Conservation (phyloP, 192 early-diverging fungal genomes). For the Linnemannia zychae region DNA sequence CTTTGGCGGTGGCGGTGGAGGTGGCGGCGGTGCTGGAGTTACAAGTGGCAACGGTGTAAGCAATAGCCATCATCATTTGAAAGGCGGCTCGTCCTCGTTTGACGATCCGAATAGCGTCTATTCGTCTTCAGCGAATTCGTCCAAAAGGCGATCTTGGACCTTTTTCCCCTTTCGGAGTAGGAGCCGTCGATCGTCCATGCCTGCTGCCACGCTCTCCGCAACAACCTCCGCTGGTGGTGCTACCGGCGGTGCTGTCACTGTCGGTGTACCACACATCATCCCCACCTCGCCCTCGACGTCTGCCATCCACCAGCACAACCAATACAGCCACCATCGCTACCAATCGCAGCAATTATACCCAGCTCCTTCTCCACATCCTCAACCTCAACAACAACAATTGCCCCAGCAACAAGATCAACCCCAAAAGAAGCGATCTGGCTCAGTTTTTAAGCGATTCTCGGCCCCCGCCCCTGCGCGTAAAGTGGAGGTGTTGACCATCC, state of each 20-base stretch:
- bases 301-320: neutral
- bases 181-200: conserved; percentile 22
- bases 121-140: neutral
- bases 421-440: conserved; percentile 5
- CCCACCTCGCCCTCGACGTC: neutral
- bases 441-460: neutral
- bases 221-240: neutral
- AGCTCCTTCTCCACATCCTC: neutral
- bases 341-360: conserved; percentile 3
- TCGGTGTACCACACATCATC: neutral
- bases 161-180: conserved; percentile 23
- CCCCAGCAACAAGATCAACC: neutral
- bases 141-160: conserved; percentile 34
- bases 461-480: neutral
- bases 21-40: conserved; percentile 5
- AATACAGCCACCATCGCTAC: neutral
- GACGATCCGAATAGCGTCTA: neutral
- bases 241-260: too few species aligned
- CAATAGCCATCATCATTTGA: conserved; percentile 10
- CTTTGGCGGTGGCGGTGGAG: neutral
- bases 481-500: conserved; percentile 1
- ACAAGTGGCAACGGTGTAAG: conserved; percentile 13
- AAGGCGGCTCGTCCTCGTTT: conserved; percentile 1
- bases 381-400: neutral
- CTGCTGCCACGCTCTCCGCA: conserved; percentile 2